Base-by-base conservation (phyloP, 2,329 filamentous ascomycete genomes). In the Pseudogymnoascus sp. region DNA sequence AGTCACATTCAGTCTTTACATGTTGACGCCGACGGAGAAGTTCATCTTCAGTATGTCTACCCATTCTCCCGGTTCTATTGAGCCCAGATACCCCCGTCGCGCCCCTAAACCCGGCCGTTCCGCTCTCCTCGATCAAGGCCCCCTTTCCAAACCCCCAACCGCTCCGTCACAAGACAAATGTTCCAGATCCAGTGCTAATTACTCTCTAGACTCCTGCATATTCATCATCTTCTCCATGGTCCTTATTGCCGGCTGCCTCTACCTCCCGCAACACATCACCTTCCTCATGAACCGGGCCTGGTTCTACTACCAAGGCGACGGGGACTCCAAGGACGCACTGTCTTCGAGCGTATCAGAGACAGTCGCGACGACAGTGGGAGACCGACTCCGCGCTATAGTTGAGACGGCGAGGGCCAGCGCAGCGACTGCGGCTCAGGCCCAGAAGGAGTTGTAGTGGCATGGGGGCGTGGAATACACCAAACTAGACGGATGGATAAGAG, bases 1-100 rank as follows among this genome's bases (percentile, higher is more conserved):
- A 80, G 93, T 97, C 75, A 97, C 93, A 11, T 95, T 96, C 77
- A 89, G 90, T 65, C 84, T 97, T 25, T 97, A 99, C 82, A 97
- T 99, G 90, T 88, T 97, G 71, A 97, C 93, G 38, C 89, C 92
- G 1, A 92, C 89, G 61, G 95, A 99, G 81, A 96, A 96, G 77
- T 93, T 96, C 77, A 88, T 96, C 71, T 96, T 97, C 78, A 97
- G 95, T 97, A 84, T 64, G 91, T 77, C 5, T 11, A 18, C 9
- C 25, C n/a, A 2, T 34, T 56, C 43, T 23, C 60, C 46, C 62
- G 16, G 31, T 25, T 60, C 4, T 56, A n/a, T 3, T 5, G 25
- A 34, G 49, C 25, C 49, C 49, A 56, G 18, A 34, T 34, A 6
- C 16, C 3, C 3, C 7, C n/a, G 49, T 21, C 21, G 36, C 5